phyloP scores from a whole-genome alignment of 768 basidiomycete genomes.

The Lactarius hengduanensis region DNA sequence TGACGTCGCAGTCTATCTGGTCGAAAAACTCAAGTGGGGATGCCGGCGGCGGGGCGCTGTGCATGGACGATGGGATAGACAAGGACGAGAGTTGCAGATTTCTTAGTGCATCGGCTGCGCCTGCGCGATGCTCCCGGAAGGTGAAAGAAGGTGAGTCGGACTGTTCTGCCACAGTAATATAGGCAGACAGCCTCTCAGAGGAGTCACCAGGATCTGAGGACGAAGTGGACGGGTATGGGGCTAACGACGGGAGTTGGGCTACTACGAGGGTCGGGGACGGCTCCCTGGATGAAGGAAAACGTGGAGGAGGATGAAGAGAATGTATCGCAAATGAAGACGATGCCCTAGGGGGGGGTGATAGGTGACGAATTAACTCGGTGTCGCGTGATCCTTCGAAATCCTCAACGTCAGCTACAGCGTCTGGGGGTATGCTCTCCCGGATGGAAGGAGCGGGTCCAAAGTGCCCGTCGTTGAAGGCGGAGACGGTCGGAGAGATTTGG shows the following conservation, averaged over 20 bases:
- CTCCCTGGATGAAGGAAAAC: constrained; percentile 17
- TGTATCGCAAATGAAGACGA: constrained; percentile 28
- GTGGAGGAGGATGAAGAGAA: constrained; percentile 25
- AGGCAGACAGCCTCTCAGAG: constrained; percentile 28
- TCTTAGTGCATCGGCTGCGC: constrained; percentile 29
- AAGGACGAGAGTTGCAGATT: constrained; percentile 49
- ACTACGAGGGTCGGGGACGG: constrained; percentile 1
- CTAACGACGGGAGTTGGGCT: constrained; percentile 3
- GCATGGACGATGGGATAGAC: constrained; percentile 45
- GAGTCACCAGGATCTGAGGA: constrained; percentile 30
- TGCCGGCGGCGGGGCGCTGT: constrained; percentile 61
- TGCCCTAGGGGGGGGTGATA: constrained; percentile 28
- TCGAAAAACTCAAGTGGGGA: constrained; percentile 76
- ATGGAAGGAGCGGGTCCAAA: constrained; percentile 31
- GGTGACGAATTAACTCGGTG: constrained; percentile 19
- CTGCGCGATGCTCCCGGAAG: constrained; percentile 8
- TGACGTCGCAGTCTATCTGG: constrained; percentile 65
- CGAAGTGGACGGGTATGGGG: constrained; percentile 15
- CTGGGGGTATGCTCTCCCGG: constrained; percentile 31
- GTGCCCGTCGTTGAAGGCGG: constrained; percentile 72
- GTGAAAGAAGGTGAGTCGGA: constrained; percentile 1
- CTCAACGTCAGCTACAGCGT: constrained; percentile 5
- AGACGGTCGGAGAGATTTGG: constrained; percentile 69
- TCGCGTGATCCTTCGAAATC: constrained; percentile 4
- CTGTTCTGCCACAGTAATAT: constrained; percentile 24